Evolutionary conservation across 352 stramenopile species (phyloP), one percentile per base, ranked within the genome.

Genomic region (Phytophthora melonis): DNA sequence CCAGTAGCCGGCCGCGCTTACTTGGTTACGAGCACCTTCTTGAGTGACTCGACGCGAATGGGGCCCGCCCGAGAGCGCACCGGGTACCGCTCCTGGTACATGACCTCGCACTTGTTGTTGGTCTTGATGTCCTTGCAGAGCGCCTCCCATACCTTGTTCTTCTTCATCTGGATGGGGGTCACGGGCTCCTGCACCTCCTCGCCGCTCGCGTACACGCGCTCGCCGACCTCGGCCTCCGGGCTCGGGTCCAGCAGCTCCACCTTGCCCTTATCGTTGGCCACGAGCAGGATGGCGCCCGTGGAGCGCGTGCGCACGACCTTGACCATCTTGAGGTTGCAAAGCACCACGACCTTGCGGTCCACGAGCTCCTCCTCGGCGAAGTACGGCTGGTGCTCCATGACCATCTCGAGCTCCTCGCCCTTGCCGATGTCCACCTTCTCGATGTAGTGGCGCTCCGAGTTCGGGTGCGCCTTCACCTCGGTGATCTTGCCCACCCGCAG

Each of bases 81-180:
- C 5, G 82, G 66, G 69, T 74, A 92, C 63, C 83, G 84, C 25
- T 91, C 84, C 72, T 81, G 74, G 74, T 89, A 93, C 84, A 89
- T 72, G 55, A 93, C 72, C 69, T 93, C 84, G 58, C 82, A 78
- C 83, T 93, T 92, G 66, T 89, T 89, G 72, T 82, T 92, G 39
- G 84, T 92, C 79, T 86, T 90, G 68, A 93, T 89, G 52, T 84
- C 80, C 75, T 93, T 93, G 75, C 77, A 78, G 19, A 93, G 53
- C 57, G 83, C 81, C 47, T 93, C 87, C 87, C 87, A 93, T 52
- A 92, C 84, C 78, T 93, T 93, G 81, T 92, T 91, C 80, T 93
- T 93, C 82, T 93, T 93, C 83, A 93, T 90, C 77, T 92, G 84
- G 58, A 93, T 92, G 54, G 87, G 75, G 9, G 87, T 93, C 50